Percentiles rank a stretch among this genome's conserved stretches.
Conservation (phyloP, 202 grass and related monocot species). For the Musa balbisiana region DNA sequence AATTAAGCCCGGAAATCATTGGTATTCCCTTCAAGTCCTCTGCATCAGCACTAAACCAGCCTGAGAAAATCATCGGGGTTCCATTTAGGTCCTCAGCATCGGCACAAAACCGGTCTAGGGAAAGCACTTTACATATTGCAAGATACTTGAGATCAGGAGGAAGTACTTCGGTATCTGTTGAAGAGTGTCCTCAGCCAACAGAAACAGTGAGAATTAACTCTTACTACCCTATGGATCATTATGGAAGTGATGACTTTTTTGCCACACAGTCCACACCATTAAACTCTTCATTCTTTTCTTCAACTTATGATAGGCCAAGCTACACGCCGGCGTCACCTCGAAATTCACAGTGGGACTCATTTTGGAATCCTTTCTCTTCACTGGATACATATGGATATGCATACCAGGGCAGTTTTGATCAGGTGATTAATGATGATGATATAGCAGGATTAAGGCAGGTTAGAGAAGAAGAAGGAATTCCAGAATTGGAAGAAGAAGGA, state of each 20-base stretch:
- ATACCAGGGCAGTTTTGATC: slow-evolving; percentile 42
- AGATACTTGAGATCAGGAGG: slow-evolving; percentile 61
- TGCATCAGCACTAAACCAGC: slow-evolving; percentile 6
- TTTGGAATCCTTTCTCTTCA: slow-evolving; percentile 92
- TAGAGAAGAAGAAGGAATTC: slow-evolving; percentile 97
- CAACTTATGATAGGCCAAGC: slow-evolving; percentile 31
- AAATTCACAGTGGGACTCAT: slow-evolving; percentile 75
- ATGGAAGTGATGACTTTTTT: slow-evolving; percentile 37
- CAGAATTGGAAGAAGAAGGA: slow-evolving; percentile 82
- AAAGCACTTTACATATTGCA: slow-evolving; percentile 59
- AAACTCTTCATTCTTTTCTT: slow-evolving; percentile 30
- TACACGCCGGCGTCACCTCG: slow-evolving; percentile 42
- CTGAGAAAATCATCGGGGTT: slow-evolving; percentile 14
- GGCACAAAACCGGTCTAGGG: slow-evolving; percentile 16
- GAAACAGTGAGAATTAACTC: slow-evolving; percentile 66
- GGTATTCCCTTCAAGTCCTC: slow-evolving; percentile 22
- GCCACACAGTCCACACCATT: slow-evolving; percentile 20
- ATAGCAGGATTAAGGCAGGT: slow-evolving; percentile 60
- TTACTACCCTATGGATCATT: slow-evolving; percentile 46
- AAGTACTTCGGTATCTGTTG: slow-evolving; percentile 65
- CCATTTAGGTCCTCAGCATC: slow-evolving; percentile 20
- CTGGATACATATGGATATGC: slow-evolving; percentile 54
- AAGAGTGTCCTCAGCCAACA: slow-evolving; percentile 44
- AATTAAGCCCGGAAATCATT: slow-evolving; percentile 21
- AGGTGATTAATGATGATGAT: slow-evolving; percentile 69